phyloP scores from a whole-genome alignment of 2,329 filamentous ascomycete genomes.

The Colletotrichum australisinense region DNA sequence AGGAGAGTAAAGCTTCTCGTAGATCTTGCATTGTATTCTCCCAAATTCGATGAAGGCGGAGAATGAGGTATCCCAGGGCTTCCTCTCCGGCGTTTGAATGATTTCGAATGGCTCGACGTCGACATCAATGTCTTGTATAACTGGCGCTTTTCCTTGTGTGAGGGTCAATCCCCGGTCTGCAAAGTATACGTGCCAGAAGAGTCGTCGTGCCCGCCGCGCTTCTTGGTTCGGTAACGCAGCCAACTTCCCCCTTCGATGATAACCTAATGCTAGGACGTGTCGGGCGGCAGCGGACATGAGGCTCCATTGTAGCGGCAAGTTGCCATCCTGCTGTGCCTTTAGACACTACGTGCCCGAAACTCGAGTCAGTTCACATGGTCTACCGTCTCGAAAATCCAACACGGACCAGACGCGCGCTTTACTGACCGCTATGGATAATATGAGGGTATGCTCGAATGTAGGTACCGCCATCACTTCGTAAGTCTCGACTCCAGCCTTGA shows the following conservation, averaged over 20 bases:
- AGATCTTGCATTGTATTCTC: constrained; percentile 31
- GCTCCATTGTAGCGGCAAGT: constrained; percentile 35
- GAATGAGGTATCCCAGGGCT: constrained; percentile 30
- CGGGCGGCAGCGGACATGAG: constrained; percentile 35
- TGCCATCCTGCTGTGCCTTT: constrained; percentile 35
- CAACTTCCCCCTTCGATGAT: constrained; percentile 35
- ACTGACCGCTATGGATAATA: constrained; percentile 34
- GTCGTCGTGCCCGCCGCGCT: constrained; percentile 23
- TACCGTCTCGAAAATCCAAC: too few relatives aligned
- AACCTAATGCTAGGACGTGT: constrained; percentile 37
- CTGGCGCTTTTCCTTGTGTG: constrained; percentile 33
- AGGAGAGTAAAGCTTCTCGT: constrained; percentile 34
- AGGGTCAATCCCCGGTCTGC: constrained; percentile 35
- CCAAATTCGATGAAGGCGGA: constrained; percentile 30
- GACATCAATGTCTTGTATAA: constrained; percentile 37
- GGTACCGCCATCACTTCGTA: constrained; percentile 33
- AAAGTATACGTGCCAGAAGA: constrained; percentile 39
- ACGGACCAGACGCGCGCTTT: background rate
- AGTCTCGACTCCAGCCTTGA: constrained; percentile 32
- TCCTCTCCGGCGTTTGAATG: constrained; percentile 12
- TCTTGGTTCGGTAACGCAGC: constrained; percentile 17
- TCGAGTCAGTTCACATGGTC: too few relatives aligned
- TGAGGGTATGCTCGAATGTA: constrained; percentile 33
- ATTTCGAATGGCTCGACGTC: constrained; percentile 29
- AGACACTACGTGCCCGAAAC: constrained; percentile 18